A percentile compares a stretch with the other conserved stretches of the same genome.
These are phyloP conservation scores for Yarrowia sp. DNA, from an alignment of 805 yeast genomes.

Conservation along the genomic window DNA sequence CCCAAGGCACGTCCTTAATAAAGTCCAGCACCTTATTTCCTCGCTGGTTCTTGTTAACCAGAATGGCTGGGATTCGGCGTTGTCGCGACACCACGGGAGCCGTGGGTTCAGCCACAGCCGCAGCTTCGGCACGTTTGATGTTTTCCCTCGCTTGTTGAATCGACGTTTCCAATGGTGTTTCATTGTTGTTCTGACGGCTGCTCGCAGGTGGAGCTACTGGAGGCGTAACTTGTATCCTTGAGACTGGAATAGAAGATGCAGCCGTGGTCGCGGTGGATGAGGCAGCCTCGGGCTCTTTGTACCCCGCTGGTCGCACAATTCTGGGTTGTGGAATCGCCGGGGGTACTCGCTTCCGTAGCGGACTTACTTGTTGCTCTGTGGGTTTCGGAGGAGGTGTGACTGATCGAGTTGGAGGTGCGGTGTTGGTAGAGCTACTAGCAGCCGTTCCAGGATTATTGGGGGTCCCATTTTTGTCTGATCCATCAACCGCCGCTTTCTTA, in stretches of 20 bases:
- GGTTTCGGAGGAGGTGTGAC: slow-evolving; percentile 4
- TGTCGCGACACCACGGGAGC: slow-evolving; percentile 2
- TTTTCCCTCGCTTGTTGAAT: background rate
- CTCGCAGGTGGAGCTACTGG: background rate
- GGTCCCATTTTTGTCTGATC: background rate
- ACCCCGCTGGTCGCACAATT: slow-evolving; percentile 19
- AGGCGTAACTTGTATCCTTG: background rate
- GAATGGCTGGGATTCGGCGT: background rate
- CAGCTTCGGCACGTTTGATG: slow-evolving; percentile 5
- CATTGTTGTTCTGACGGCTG: background rate
- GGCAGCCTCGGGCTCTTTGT: background rate
- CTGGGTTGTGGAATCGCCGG: slow-evolving; percentile 6
- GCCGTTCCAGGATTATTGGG: background rate
- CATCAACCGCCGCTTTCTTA: background rate
- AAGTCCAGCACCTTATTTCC: slow-evolving; percentile 34
- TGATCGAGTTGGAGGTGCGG: background rate
- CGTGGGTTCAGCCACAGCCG: background rate
- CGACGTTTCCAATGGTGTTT: background rate
- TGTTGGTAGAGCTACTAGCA: background rate
- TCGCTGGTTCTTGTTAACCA: slow-evolving; percentile 29
- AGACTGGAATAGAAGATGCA: background rate
- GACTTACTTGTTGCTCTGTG: background rate
- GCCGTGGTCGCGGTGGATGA: background rate
- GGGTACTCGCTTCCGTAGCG: slow-evolving; percentile 5
- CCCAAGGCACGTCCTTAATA: slow-evolving; percentile 29